These are phyloP conservation scores for Grosmannia huntii DNA, from an alignment of 2,329 filamentous ascomycete genomes.

Conservation along the genomic window DNA sequence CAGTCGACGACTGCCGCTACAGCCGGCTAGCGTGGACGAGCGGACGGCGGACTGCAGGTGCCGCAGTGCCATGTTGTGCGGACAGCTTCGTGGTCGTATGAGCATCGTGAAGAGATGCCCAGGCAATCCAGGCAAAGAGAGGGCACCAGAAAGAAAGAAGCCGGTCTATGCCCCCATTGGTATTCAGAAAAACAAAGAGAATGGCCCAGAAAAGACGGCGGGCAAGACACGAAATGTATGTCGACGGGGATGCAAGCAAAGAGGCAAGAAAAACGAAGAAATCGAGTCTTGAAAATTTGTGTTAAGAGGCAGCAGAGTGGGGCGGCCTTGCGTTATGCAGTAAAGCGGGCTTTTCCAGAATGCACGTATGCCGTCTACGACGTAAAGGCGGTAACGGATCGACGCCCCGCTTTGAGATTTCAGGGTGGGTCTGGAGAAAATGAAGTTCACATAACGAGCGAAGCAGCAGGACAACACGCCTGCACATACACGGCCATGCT, in stretches of 20 bases:
- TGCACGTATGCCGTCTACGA: too few species aligned
- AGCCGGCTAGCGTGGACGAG: conserved; percentile 2
- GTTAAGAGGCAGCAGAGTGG: neutral
- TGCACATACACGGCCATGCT: conserved; percentile 5
- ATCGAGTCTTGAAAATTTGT: neutral
- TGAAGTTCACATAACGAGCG: neutral
- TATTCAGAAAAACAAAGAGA: neutral
- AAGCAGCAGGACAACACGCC: neutral
- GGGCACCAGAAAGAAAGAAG: neutral
- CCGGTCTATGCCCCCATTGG: neutral
- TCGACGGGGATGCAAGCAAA: neutral
- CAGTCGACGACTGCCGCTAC: conserved; percentile 11
- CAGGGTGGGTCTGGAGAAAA: neutral
- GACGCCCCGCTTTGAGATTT: too few species aligned
- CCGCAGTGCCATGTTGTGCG: conserved; percentile 16
- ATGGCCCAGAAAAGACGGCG: neutral
- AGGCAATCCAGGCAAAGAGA: conserved; percentile 7
- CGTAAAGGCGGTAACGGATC: neutral
- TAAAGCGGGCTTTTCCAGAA: too few species aligned
- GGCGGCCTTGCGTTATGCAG: neutral
- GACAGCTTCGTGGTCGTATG: conserved; percentile 17
- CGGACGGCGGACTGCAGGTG: conserved; percentile 12
- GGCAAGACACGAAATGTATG: neutral
- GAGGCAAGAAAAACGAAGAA: neutral
- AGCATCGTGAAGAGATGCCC: conserved; percentile 17